Conservation (phyloP, 1,284 basidiomycete species). For the Takashimella tepidaria region DNA sequence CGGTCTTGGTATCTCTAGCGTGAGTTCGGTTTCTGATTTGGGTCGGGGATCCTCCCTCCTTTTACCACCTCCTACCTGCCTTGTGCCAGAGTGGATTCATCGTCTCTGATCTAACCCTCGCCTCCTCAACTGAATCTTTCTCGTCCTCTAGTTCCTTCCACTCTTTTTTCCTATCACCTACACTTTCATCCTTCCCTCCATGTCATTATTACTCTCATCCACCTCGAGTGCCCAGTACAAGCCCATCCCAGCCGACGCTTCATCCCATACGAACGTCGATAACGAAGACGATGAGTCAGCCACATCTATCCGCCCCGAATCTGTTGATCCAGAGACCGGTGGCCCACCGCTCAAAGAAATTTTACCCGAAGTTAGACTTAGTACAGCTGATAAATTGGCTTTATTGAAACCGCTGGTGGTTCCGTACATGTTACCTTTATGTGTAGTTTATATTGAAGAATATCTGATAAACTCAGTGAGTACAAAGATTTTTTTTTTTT, state of each 20-base stretch:
- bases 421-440: slow-evolving; percentile 57
- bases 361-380: slow-evolving; percentile 40
- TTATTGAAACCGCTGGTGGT: slow-evolving; percentile 67
- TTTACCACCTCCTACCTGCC: neutral
- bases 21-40: slow-evolving; percentile 26
- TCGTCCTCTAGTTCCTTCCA: slow-evolving; percentile 61
- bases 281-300: slow-evolving; percentile 19
- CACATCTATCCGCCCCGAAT: neutral
- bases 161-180: slow-evolving; percentile 69
- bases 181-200: slow-evolving; percentile 63
- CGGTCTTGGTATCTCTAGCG: slow-evolving; percentile 70
- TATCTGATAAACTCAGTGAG: slow-evolving; percentile 84
- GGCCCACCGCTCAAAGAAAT: slow-evolving; percentile 56
- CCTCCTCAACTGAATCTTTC: neutral
- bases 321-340: slow-evolving; percentile 17
- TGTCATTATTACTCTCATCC: slow-evolving; percentile 9
- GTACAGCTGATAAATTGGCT: slow-evolving; percentile 62
- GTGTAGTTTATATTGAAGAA: slow-evolving; percentile 64
- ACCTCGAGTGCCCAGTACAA: slow-evolving; percentile 15
- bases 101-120: neutral
- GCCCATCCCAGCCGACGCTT: slow-evolving; percentile 26
- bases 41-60: too few relatives aligned
- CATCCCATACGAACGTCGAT: slow-evolving; percentile 14
- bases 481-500: too few relatives aligned
- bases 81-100: neutral